phyloP scores from a whole-genome alignment of 495 filamentous ascomycete genomes.

The Penicillium malachiteum region DNA sequence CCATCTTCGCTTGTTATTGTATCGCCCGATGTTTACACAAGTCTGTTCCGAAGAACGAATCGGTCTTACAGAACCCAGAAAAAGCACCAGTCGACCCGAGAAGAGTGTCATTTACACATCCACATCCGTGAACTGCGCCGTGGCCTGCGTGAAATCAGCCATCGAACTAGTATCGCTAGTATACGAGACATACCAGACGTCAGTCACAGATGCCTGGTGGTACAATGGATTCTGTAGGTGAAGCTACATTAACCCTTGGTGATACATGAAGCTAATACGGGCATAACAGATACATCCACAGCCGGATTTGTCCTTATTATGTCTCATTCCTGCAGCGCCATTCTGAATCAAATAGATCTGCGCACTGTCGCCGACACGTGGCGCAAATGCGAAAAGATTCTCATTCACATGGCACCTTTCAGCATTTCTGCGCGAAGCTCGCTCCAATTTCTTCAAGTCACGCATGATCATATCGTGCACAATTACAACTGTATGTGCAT shows the following conservation, averaged over 20 bases:
- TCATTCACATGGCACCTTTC: slow-evolving; percentile 29
- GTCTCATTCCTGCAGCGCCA: slow-evolving; percentile 30
- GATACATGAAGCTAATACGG: not conserved
- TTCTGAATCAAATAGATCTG: slow-evolving; percentile 20
- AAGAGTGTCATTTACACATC: slow-evolving; percentile 36
- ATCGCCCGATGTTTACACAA: slow-evolving; percentile 48
- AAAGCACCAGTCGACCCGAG: not conserved
- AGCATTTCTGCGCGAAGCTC: slow-evolving; percentile 32
- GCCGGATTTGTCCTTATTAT: slow-evolving; percentile 43
- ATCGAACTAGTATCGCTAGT: slow-evolving; percentile 40
- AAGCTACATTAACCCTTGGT: not conserved
- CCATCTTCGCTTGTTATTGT: slow-evolving; percentile 44
- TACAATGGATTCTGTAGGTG: slow-evolving; percentile 47
- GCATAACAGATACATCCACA: slow-evolving; percentile 38
- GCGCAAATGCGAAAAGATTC: slow-evolving; percentile 30
- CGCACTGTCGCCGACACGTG: slow-evolving; percentile 24
- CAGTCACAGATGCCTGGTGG: slow-evolving; percentile 46
- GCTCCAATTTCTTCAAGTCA: slow-evolving; percentile 32
- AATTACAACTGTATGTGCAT: slow-evolving; percentile 18
- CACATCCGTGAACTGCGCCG: slow-evolving; percentile 36
- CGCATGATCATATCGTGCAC: slow-evolving; percentile 25
- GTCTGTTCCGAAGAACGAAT: slow-evolving; percentile 37
- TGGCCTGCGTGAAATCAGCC: slow-evolving; percentile 38
- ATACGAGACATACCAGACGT: slow-evolving; percentile 37
- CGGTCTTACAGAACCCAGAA: slow-evolving; percentile 3